Conservation (phyloP, 2,329 filamentous ascomycete species). For the Davidsoniella eucalypti region DNA sequence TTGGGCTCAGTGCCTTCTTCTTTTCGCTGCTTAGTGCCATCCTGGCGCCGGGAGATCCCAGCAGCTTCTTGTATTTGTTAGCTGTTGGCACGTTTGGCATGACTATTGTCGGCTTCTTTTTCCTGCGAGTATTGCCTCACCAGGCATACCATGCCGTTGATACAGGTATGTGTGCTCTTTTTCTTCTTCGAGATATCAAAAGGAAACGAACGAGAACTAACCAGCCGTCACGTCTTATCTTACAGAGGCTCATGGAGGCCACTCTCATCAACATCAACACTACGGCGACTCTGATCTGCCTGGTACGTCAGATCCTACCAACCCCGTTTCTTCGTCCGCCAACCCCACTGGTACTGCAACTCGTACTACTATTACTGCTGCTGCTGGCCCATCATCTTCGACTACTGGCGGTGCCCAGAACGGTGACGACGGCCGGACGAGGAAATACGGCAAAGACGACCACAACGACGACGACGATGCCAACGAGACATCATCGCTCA, state of each 20-base stretch:
- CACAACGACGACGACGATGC: constrained; percentile 25
- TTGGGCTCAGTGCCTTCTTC: constrained; percentile 91
- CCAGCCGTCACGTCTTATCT: constrained; percentile 1
- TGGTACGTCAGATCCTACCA: constrained; percentile 40
- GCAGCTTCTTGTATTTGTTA: constrained; percentile 63
- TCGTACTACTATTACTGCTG: constrained; percentile 2
- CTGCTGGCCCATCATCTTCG: neutral
- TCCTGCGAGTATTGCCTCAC: constrained; percentile 58
- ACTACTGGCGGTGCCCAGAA: constrained; percentile 11
- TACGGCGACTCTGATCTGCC: constrained; percentile 19
- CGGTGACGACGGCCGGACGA: constrained; percentile 17
- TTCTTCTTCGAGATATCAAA: neutral
- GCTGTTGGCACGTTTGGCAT: constrained; percentile 63
- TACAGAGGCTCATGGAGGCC: constrained; percentile 12
- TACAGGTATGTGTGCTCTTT: constrained; percentile 2
- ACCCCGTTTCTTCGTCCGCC: neutral
- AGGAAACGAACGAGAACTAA: neutral
- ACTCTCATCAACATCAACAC: constrained; percentile 3
- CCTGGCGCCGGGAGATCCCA: constrained; percentile 69
- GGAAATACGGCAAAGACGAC: constrained; percentile 14
- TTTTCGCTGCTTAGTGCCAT: constrained; percentile 69
- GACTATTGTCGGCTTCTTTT: constrained; percentile 65
- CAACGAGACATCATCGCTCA: constrained; percentile 67
- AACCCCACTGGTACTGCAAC: neutral
- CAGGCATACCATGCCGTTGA: constrained; percentile 39